Evolutionary conservation across 495 filamentous ascomycete species (phyloP), one percentile per base, ranked within the genome.

Genomic region (Parachaetomium inaequale): DNA sequence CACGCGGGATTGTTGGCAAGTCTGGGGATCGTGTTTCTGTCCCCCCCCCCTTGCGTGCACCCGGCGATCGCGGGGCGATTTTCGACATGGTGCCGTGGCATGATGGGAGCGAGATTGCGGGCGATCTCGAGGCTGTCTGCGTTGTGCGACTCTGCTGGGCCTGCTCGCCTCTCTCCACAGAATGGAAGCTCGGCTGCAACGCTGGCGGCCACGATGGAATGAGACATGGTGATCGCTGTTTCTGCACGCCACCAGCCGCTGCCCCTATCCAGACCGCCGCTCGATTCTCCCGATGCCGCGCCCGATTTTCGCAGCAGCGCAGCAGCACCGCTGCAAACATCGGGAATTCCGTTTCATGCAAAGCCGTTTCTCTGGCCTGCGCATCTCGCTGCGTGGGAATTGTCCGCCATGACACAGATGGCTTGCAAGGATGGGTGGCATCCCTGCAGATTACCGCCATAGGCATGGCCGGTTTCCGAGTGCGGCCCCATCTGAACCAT

Each of bases 211-310:
- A 60, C 58, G 58, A 23, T 52, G 58, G 46, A 53, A 60, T 60
- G 58, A 60, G 58, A 60, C 58, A 60, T 32, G 58, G 17, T 43
- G 58, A 60, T 60, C 58, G 19, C 34, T 52, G 23, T 49, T 50
- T 42, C 47, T 60, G 47, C 36, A 51, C 19, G 28, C 45, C 38
- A 40, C 45, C 29, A 31, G 12, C 42, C 40, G 42, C 34, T 4
- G 8, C 26, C 10, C 25, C 19, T 49, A 28, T 32, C 32, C 31
- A 36, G 45, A 51, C 57, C 45, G 57, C 57, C 46, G 26, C 47
- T 59, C 58, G 15, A 12, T 32, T 32, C 8, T 26, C n/a, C n/a
- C 40, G 40, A 43, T n/a, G n/a, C n/a, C n/a, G n/a, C n/a, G n/a
- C n/a, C n/a, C n/a, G n/a, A n/a, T n/a, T n/a, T n/a, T n/a, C n/a